These are phyloP conservation scores for Jaltomata sinuosa DNA, from an alignment of 257 asterid genomes.

Conservation along the genomic window DNA sequence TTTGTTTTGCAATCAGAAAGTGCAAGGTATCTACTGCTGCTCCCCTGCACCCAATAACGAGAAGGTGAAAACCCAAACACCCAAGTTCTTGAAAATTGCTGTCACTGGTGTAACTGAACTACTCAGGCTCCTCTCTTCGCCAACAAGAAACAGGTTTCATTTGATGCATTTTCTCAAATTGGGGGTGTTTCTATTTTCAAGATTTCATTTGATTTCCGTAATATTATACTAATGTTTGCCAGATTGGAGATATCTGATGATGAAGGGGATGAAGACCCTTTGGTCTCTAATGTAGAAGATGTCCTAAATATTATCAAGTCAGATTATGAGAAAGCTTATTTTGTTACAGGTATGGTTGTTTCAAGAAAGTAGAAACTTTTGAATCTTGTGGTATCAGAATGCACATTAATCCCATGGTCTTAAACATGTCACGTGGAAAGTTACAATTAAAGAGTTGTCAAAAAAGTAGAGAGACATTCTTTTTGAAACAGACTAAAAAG, in stretches of 20 bases:
- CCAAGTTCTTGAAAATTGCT: conserved; percentile 44
- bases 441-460: not conserved
- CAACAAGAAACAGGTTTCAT: conserved; percentile 18
- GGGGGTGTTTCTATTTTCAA: not conserved
- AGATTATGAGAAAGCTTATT: conserved; percentile 69
- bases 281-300: conserved; percentile 37
- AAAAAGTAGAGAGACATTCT: not conserved
- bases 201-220: not conserved
- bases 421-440: not conserved
- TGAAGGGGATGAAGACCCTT: conserved; percentile 21
- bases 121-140: conserved; percentile 43
- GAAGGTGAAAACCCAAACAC: conserved; percentile 29
- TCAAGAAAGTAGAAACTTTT: too few species aligned
- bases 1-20: conserved; percentile 19
- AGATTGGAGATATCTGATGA: conserved; percentile 26
- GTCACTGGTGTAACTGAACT: conserved; percentile 59
- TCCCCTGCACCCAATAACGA: conserved; percentile 26
- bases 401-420: too few species aligned
- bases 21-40: conserved; percentile 36
- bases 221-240: not conserved
- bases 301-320: conserved; percentile 48
- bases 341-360: conserved; percentile 84
- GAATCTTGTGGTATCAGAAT: not conserved
- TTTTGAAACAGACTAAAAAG: not conserved
- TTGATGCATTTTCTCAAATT: not conserved